These are phyloP conservation scores for Macroventuria anomochaeta DNA, from an alignment of 2,329 filamentous ascomycete species.

Conservation along the genomic window DNA sequence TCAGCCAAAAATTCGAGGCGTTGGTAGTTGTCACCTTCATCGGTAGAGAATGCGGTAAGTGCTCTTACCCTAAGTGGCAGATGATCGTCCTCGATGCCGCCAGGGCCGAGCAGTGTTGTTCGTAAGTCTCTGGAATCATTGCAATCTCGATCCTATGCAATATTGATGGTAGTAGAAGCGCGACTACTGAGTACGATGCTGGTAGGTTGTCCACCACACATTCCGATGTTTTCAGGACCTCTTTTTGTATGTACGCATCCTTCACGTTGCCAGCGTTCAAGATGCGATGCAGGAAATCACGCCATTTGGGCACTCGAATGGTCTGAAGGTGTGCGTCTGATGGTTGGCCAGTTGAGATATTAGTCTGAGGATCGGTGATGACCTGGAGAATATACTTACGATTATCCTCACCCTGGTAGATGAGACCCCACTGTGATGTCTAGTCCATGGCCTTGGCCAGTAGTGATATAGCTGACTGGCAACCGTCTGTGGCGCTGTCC, in stretches of 20 bases:
- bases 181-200: constrained; percentile 55
- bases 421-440: constrained; percentile 31
- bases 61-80: constrained; percentile 68
- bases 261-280: constrained; percentile 17
- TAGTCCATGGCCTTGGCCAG: constrained; percentile 10
- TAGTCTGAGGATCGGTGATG: not conserved
- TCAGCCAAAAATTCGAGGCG: constrained; percentile 88
- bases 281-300: constrained; percentile 64
- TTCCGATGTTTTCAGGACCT: constrained; percentile 56
- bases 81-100: constrained; percentile 59
- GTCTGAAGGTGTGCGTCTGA: constrained; percentile 22
- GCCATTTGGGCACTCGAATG: constrained; percentile 58
- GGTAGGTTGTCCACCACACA: constrained; percentile 59
- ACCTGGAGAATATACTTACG: constrained; percentile 30
- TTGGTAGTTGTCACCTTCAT: constrained; percentile 74
- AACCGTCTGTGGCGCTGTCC: constrained; percentile 20
- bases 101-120: constrained; percentile 58
- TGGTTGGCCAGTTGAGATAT: not conserved
- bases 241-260: constrained; percentile 52
- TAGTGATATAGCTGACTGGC: constrained; percentile 21
- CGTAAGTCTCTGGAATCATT: constrained; percentile 69
- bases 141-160: constrained; percentile 71
- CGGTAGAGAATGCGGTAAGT: constrained; percentile 69
- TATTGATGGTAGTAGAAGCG: constrained; percentile 74
- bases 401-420: constrained; percentile 29